Evolutionary conservation across 2,329 filamentous ascomycete species (phyloP).

Genomic region (Penicillium sp.): DNA sequence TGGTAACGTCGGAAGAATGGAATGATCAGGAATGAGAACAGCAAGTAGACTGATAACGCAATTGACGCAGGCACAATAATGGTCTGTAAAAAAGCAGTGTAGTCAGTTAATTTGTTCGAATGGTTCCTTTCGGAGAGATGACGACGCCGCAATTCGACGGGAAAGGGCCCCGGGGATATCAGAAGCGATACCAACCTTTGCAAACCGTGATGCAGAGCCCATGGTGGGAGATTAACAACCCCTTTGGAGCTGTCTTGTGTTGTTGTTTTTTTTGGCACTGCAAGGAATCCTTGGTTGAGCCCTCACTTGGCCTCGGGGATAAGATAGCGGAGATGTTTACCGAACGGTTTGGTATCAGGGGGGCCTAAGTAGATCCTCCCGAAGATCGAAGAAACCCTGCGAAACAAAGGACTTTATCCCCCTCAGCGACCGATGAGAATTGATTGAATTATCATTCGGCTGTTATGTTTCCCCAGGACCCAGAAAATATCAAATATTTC

Average conservation of each 20-base stretch:
- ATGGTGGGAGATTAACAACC: constrained; percentile 12
- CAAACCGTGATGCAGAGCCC: constrained; percentile 31
- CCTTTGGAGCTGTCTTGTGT: background rate
- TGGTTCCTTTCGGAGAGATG: background rate
- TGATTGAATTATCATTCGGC: background rate
- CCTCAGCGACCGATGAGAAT: background rate
- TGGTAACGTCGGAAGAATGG: constrained; percentile 71
- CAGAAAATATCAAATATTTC: background rate
- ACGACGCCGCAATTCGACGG: background rate
- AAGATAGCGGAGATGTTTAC: constrained; percentile 3
- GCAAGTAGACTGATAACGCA: constrained; percentile 67
- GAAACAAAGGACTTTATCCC: background rate
- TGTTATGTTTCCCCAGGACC: background rate
- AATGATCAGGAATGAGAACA: constrained; percentile 64
- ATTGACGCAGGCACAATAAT: constrained; percentile 70
- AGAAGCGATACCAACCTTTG: constrained; percentile 26
- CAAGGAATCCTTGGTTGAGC: background rate
- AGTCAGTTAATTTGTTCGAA: constrained; percentile 4
- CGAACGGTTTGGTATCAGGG: background rate
- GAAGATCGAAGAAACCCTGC: background rate
- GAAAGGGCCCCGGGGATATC: background rate
- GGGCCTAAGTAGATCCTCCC: constrained; percentile 1
- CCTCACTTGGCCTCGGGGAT: background rate
- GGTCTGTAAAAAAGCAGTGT: constrained; percentile 51
- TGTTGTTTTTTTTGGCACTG: background rate